Evolutionary conservation across 169 alveolate genomes (phyloP), one percentile per base, ranked within the genome.

Genomic region (Theileria luwenshuni): DNA sequence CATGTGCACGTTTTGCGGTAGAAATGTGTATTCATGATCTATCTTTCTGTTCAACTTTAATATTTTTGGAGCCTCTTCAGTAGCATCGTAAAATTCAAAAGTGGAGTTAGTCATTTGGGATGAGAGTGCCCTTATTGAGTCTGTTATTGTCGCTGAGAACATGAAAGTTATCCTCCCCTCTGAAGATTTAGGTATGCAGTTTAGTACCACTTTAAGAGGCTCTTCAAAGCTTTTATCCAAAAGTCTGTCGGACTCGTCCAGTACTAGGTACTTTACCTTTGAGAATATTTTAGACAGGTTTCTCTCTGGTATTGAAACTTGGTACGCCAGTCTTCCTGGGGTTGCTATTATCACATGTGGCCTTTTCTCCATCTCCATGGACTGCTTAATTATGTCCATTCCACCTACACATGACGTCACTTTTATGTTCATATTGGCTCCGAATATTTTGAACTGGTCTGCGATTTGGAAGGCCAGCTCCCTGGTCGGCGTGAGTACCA

Each of bases 191-290:
- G 96, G 97, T 27, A 93, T 64, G 42, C 85, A 73, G 2, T 86
- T 64, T 30, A 94, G 68, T 43, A 93, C 80, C 63, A 70, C 69
- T 49, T 74, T 51, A 70, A 95, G 64, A 47, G 91, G 95, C 3
- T 58, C 84, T 59, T 94, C 95, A 62, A 94, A 92, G 23, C 91
- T 76, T 27, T 84, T 94, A 38, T 91, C 93, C 52, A 97, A 72
- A 43, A 97, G 86, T 52, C 96, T 71, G 84, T 97, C 99, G n/a
- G 99, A 98, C 86, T 97, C 99, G 80, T 97, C 99, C 54, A 97
- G 86, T 1, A 97, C 98, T 2, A 97, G 77, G 72, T 86, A 94
- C 69, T 93, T 81, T 28, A 96, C 88, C 77, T 94, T 93, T 13
- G 90, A 76, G 73, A 95, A 54, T 43, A 92, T 84, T 42, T 81